These are phyloP conservation scores for Serendipita indica DNA, from an alignment of 768 basidiomycete genomes.

Conservation along the genomic window DNA sequence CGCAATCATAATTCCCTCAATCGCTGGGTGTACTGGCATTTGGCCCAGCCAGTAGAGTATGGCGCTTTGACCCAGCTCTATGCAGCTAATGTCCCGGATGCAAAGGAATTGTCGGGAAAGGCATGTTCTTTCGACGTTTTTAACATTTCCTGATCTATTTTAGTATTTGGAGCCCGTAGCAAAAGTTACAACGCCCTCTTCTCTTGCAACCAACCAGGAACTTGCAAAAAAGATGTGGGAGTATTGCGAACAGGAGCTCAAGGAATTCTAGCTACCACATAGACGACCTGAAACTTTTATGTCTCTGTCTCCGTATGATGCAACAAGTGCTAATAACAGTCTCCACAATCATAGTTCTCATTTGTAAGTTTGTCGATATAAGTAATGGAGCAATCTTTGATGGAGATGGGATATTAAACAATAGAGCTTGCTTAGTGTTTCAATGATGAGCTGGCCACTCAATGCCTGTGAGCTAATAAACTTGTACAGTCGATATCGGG, in stretches of 20 bases:
- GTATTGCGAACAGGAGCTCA: background rate
- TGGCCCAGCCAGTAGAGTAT: background rate
- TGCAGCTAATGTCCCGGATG: constrained; percentile 11
- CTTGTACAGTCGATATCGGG: too few species aligned
- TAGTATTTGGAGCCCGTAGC: background rate
- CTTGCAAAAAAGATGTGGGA: constrained; percentile 7
- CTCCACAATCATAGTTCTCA: too few species aligned
- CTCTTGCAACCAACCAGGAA: background rate
- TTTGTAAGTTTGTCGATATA: too few species aligned
- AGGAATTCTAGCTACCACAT: too few species aligned
- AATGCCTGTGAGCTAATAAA: too few species aligned
- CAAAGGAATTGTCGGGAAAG: constrained; percentile 11
- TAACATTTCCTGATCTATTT: background rate
- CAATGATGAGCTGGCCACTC: too few species aligned
- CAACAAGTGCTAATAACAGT: too few species aligned
- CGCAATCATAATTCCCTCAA: background rate
- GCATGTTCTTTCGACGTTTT: background rate
- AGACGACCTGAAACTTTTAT: too few species aligned
- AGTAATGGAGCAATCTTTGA: too few species aligned
- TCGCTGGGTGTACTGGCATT: background rate
- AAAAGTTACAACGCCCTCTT: background rate
- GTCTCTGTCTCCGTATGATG: too few species aligned
- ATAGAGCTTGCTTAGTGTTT: too few species aligned
- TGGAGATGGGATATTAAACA: too few species aligned
- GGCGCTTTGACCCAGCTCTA: constrained; percentile 12